Base-by-base conservation (phyloP, 495 filamentous ascomycete species). In the Hypoxylon subgilvum region DNA sequence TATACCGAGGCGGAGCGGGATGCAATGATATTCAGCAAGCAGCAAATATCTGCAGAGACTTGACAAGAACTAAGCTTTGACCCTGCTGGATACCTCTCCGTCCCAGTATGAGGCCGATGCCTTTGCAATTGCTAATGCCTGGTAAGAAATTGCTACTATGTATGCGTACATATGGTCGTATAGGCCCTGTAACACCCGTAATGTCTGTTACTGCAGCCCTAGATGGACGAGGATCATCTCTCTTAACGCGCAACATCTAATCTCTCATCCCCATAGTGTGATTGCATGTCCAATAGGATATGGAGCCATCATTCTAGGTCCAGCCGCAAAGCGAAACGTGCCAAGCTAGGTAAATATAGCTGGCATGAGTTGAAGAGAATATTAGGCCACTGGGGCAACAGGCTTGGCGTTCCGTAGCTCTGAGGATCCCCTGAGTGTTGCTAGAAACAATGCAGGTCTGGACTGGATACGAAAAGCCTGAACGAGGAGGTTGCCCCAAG, bases 301-400 rank as follows among this genome's bases (percentile, higher is more conserved):
- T 28, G 28, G 12, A 35, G 36, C 22, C 32, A 44, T 61, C 34
- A n/a, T 18, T 40, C 46, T 34, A 61, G 58, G 48, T 19, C 45
- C 27, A 45, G 22, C 16, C 31, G 12, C 21, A 51, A n/a, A 57
- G 59, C 59, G 59, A 62, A 62, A 62, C 59, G n/a, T 57, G 59
- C 59, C 59, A 62, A 62, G 59, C 17, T n/a, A n/a, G n/a, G n/a
- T 62, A 13, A 21, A 31, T 31, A 35, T 47, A 34, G 25, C 39
- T 55, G 1, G 25, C 19, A 51, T 47, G 39, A 42, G 9, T 47
- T 45, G 38, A 44, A 34, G 50, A 51, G 23, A 35, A 27, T 22
- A 16, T 22, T 44, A 22, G 17, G 39, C 18, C 21, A 18, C 50
- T 32, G 32, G 55, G 51, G 52, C 35, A 16, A 44, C n/a, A 36